These are phyloP conservation scores for Rhizopogon roseolus DNA, from an alignment of 768 basidiomycete genomes.

Conservation along the genomic window DNA sequence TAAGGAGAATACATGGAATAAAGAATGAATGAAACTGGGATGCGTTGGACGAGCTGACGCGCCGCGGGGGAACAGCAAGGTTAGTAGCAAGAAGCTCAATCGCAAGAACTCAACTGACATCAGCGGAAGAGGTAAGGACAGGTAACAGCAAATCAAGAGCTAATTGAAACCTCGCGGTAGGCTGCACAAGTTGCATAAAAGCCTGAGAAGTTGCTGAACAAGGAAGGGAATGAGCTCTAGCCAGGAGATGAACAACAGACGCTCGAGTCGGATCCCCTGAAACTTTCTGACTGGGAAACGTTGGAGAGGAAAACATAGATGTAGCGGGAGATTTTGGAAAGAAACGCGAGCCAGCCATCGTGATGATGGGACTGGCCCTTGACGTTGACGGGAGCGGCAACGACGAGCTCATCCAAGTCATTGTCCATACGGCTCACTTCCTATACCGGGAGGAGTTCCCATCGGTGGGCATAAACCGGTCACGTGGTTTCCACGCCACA, in stretches of 20 bases:
- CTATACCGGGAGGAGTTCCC: background rate
- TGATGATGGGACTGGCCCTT: slow-evolving; percentile 21
- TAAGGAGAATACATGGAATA: slow-evolving; percentile 78
- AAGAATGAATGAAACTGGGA: slow-evolving; percentile 74
- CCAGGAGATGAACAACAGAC: slow-evolving; percentile 64
- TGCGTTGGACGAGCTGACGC: slow-evolving; percentile 61
- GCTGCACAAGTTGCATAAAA: slow-evolving; percentile 71
- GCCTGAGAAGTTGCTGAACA: slow-evolving; percentile 76
- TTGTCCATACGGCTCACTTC: slow-evolving; percentile 23
- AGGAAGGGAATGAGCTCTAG: slow-evolving; percentile 61
- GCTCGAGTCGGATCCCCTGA: slow-evolving; percentile 46
- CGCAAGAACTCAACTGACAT: slow-evolving; percentile 39
- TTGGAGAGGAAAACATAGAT: slow-evolving; percentile 30
- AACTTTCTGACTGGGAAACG: slow-evolving; percentile 23
- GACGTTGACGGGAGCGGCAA: slow-evolving; percentile 26
- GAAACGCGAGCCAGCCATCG: slow-evolving; percentile 27
- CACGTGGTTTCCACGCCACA: background rate
- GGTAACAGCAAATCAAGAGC: slow-evolving; percentile 80
- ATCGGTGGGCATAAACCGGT: background rate
- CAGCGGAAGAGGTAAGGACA: slow-evolving; percentile 51
- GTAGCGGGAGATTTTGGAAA: slow-evolving; percentile 26
- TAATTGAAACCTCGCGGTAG: slow-evolving; percentile 75
- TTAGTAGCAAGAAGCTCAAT: slow-evolving; percentile 7
- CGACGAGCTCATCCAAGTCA: slow-evolving; percentile 25
- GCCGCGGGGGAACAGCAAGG: slow-evolving; percentile 7